phyloP scores from a whole-genome alignment of 192 early-diverging fungal genomes.

The Gryganskiella cystojenkinii region DNA sequence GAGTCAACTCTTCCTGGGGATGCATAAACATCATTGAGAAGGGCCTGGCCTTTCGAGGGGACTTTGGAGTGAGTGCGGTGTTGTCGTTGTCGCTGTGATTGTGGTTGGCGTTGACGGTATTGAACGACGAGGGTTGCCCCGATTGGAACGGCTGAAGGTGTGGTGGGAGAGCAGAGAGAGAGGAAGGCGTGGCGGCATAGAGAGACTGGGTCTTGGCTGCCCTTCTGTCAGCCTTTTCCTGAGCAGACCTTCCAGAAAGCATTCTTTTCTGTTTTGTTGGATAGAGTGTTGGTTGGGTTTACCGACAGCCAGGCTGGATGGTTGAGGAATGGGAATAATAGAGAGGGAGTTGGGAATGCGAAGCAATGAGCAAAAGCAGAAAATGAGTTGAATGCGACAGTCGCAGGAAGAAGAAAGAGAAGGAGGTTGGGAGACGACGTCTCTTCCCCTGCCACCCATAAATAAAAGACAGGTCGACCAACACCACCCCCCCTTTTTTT shows the following conservation, averaged over 20 bases:
- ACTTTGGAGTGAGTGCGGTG: slow-evolving; percentile 18
- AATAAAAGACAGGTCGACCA: too few relatives aligned
- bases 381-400: too few relatives aligned
- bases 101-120: slow-evolving; percentile 7
- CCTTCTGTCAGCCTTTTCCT: slow-evolving; percentile 44
- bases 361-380: background rate
- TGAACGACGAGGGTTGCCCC: background rate
- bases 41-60: slow-evolving; percentile 35
- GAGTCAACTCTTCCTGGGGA: slow-evolving; percentile 34
- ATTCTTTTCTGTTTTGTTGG: background rate
- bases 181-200: slow-evolving; percentile 42
- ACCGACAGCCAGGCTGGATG: too few relatives aligned
- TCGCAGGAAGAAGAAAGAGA: too few relatives aligned
- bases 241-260: slow-evolving; percentile 41
- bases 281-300: background rate
- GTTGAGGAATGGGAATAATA: slow-evolving; percentile 24
- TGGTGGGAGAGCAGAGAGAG: background rate
- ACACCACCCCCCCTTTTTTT: too few relatives aligned
- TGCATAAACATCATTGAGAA: slow-evolving; percentile 55
- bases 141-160: slow-evolving; percentile 18
- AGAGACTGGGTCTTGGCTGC: slow-evolving; percentile 51
- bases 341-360: slow-evolving; percentile 21
- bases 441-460: too few relatives aligned
- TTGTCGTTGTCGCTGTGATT: slow-evolving; percentile 9
- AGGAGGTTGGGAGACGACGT: too few relatives aligned